Evolutionary conservation across 306 rosid species (phyloP), one percentile per base, ranked within the genome.

Genomic region (Fagus sylvatica): DNA sequence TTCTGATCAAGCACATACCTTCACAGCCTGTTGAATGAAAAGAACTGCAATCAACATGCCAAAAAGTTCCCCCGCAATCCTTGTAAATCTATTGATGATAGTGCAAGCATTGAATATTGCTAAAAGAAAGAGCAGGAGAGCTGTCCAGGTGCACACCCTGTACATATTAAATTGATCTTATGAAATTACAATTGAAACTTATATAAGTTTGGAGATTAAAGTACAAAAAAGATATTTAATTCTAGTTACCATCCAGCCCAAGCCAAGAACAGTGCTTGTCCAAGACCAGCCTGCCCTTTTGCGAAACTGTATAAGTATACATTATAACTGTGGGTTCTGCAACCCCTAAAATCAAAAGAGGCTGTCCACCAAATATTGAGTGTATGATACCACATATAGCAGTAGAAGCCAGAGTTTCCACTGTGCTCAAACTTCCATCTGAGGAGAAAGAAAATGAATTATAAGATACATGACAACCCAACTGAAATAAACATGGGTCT

Each of bases 251-350:
- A 94, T 89, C 93, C 98, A 12, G 85, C 89, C 98, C 98, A 92
- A 71, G 97, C 92, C 81, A 95, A 76, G 78, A 80, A 95, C 56
- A 92, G 90, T 53, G 83, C 71, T 51, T 13, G 30, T 53, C 98
- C 98, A 74, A 95, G 81, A 15, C 84, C 86, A 1, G 87, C 82
- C 71, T 75, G 86, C 43, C 83, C 76, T 84, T 88, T 88, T 67
- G 92, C 84, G 70, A 92, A 92, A 72, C 77, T 89, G 92, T 88
- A 92, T 83, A 94, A 66, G 81, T 92, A 85, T 92, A 94, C 98
- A 92, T 92, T 32, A 94, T 91, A 64, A 90, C 88, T 2, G 98
- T 94, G 4, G 98, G 98, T 64, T 94, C 98, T 74, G 98, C 98
- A 65, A 94, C 98, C 76, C 98, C 98, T 2, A 94, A 46, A 34